Percentiles rank a stretch among this genome's conserved stretches.
Evolutionary conservation across 768 basidiomycete species (phyloP).

Genomic region (Coprinopsis cinerea): DNA sequence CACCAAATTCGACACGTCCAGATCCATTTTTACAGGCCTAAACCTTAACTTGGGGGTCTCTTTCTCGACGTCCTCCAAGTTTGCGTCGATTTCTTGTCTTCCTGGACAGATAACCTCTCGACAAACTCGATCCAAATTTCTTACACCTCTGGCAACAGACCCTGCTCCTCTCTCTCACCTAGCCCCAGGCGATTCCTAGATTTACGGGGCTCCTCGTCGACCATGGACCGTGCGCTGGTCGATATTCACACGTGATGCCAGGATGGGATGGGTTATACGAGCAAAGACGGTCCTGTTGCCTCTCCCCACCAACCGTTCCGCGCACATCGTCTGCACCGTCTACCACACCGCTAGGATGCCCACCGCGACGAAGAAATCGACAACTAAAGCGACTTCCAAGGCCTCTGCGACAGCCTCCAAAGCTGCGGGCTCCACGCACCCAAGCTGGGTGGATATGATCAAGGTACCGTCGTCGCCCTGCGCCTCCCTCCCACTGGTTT

Average conservation of each 20-base stretch:
- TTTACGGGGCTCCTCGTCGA: too few species aligned
- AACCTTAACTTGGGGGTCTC: not conserved
- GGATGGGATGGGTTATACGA: slow-evolving; percentile 19
- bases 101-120: slow-evolving; percentile 4
- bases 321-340: not conserved
- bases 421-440: slow-evolving; percentile 43
- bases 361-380: slow-evolving; percentile 31
- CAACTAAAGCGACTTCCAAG: slow-evolving; percentile 32
- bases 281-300: slow-evolving; percentile 18
- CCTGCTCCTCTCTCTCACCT: not conserved
- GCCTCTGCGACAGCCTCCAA: slow-evolving; percentile 26
- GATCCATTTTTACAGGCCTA: not conserved
- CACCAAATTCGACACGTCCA: not conserved
- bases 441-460: slow-evolving; percentile 75
- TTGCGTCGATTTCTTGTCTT: slow-evolving; percentile 3
- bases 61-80: not conserved
- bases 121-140: not conserved
- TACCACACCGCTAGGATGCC: slow-evolving; percentile 15
- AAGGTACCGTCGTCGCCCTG: slow-evolving; percentile 42
- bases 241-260: slow-evolving; percentile 23
- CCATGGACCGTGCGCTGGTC: slow-evolving; percentile 23
- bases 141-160: not conserved
- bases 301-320: slow-evolving; percentile 14
- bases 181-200: too few species aligned
- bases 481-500: slow-evolving; percentile 10